These are phyloP conservation scores for Solanum megistacrolobum DNA, from an alignment of 257 asterid genomes.

Conservation along the genomic window DNA sequence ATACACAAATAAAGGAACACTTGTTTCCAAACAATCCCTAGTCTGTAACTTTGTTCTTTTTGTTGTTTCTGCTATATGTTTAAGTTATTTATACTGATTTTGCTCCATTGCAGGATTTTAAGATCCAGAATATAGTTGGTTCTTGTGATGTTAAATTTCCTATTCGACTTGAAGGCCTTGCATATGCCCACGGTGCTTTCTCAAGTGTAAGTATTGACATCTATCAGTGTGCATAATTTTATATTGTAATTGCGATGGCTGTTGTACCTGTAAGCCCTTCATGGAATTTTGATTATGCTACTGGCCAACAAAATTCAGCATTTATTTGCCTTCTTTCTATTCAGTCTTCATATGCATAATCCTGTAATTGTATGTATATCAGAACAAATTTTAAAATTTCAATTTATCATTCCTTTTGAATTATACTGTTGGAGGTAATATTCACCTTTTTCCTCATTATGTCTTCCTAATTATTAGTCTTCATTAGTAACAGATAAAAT, in stretches of 20 bases:
- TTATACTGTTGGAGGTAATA: not conserved
- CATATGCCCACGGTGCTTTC: constrained; percentile 72
- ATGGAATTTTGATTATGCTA: not conserved
- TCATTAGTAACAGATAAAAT: not conserved
- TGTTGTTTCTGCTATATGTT: not conserved
- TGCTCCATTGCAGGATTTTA: constrained; percentile 41
- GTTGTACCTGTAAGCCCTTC: not conserved
- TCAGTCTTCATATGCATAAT: not conserved
- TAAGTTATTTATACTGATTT: not conserved
- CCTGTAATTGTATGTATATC: not conserved
- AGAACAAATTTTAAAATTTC: not conserved
- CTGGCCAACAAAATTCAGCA: not conserved
- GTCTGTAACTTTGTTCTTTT: not conserved
- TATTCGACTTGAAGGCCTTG: constrained; percentile 69
- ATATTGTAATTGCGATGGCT: not conserved
- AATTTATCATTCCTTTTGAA: not conserved
- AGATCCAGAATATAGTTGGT: constrained; percentile 76
- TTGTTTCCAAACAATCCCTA: not conserved
- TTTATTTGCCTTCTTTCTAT: not conserved
- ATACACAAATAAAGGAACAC: not conserved
- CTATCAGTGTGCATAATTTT: not conserved
- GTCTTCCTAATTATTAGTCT: not conserved
- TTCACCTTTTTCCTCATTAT: not conserved
- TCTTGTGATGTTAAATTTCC: constrained; percentile 75
- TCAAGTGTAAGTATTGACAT: constrained; percentile 45